Evolutionary conservation across 202 grass and related monocot genomes (phyloP).

Genomic region (Eragrostis tef): DNA sequence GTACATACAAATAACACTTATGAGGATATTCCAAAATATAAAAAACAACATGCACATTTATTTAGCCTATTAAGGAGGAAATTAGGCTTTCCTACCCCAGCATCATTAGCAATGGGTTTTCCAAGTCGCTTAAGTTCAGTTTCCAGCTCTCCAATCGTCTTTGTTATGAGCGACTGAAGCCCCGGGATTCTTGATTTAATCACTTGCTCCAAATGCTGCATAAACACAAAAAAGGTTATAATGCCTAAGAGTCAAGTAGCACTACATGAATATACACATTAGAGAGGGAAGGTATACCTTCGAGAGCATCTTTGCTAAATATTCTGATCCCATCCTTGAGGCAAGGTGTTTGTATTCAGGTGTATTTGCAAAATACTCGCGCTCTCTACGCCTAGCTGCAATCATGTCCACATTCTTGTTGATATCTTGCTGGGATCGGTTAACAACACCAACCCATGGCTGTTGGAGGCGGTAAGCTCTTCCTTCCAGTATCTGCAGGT

Average conservation of each 20-base stretch:
- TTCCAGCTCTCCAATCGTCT: slow-evolving; percentile 88
- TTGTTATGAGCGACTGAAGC: slow-evolving; percentile 93
- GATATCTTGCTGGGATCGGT: slow-evolving; percentile 91
- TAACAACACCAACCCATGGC: slow-evolving; percentile 91
- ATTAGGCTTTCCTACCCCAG: slow-evolving; percentile 65
- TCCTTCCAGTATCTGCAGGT: slow-evolving; percentile 85
- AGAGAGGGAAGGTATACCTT: slow-evolving; percentile 62
- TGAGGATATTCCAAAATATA: background rate
- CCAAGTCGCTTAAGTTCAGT: slow-evolving; percentile 89
- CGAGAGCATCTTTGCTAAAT: slow-evolving; percentile 88
- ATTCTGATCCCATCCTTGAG: slow-evolving; percentile 87
- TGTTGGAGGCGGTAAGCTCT: slow-evolving; percentile 75
- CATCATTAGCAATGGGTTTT: slow-evolving; percentile 95
- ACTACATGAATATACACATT: background rate
- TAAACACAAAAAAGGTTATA: slow-evolving; percentile 7
- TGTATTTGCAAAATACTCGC: slow-evolving; percentile 80
- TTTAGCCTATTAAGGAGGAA: background rate
- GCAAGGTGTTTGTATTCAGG: slow-evolving; percentile 92
- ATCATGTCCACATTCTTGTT: slow-evolving; percentile 97
- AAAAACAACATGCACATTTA: background rate
- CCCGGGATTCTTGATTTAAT: slow-evolving; percentile 96
- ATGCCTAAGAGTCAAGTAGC: slow-evolving; percentile 1
- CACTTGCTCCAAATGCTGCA: slow-evolving; percentile 89
- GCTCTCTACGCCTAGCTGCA: slow-evolving; percentile 84
- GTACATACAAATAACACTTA: background rate